Base-by-base conservation (phyloP, 495 filamentous ascomycete genomes). In the Aspergillus affinis region DNA sequence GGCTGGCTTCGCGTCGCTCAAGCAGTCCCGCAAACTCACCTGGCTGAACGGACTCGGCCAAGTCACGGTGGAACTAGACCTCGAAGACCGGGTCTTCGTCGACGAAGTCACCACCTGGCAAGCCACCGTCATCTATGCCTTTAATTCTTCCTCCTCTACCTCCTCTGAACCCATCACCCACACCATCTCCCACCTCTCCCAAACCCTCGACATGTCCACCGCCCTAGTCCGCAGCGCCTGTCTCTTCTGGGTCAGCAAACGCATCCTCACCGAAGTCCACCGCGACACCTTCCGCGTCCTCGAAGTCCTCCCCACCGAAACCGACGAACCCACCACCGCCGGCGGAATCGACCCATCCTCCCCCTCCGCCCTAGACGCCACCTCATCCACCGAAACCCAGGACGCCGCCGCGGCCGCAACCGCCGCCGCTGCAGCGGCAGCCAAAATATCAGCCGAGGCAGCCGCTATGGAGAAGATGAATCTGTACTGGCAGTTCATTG, bases 401-500 rank as follows among this genome's bases (percentile, higher is more conserved):
- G 62, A 72, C 6, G 75, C 74, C 1, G 79, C 72, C 0, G 76
- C 73, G 0, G 82, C 82, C 2, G 83, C 79, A 2, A 82, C 84
- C 53, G 80, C 79, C 18, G 76, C 82, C 0, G 79, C 78, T 7
- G 78, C 75, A 6, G 76, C 74, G 3, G 75, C 76, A 20, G 74
- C 77, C 19, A 77, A 79, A 59, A 69, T 75, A 67, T 68, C 72
- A 4, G 77, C 78, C 8, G 71, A 80, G 45, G 78, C 78, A 44
- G 75, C 81, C 45, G 83, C 85, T 15, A 82, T 81, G 69, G 90
- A 95, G 77, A 93, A 92, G 67, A 88, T 88, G 76, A 82, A 84
- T 54, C 80, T 96, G 44, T 95, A 96, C 75, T 90, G 87, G 86
- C 86, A 90, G 69, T 97, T 94, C 69, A 90, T 99, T 59, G 78